Percentiles rank a stretch among this genome's conserved stretches.
phyloP scores from a whole-genome alignment of 2,329 filamentous ascomycete genomes.

The Nemania bipapillata region DNA sequence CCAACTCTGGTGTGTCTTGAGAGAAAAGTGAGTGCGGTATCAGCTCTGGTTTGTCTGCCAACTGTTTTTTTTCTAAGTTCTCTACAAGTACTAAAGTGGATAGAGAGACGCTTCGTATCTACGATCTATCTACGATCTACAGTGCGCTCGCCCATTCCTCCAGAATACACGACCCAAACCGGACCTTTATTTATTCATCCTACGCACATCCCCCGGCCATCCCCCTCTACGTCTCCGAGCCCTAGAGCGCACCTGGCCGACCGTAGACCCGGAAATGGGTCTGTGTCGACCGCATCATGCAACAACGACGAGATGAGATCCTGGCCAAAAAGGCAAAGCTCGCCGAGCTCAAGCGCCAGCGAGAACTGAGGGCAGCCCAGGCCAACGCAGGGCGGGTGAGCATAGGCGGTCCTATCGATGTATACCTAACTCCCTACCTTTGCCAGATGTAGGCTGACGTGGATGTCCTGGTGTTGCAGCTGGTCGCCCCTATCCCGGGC shows the following conservation, averaged over 20 bases:
- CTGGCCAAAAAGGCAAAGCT: slow-evolving; percentile 96
- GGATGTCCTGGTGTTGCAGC: slow-evolving; percentile 54
- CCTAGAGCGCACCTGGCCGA: slow-evolving; percentile 36
- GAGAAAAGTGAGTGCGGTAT: background rate
- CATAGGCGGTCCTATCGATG: slow-evolving; percentile 75
- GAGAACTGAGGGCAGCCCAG: slow-evolving; percentile 83
- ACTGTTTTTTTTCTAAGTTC: background rate
- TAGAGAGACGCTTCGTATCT: background rate
- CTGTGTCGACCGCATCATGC: slow-evolving; percentile 63
- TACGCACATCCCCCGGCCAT: background rate
- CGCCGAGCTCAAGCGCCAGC: slow-evolving; percentile 91
- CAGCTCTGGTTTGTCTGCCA: background rate
- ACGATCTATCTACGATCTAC: background rate
- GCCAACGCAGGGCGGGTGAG: slow-evolving; percentile 75
- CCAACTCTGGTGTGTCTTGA: background rate
- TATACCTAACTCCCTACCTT: slow-evolving; percentile 56
- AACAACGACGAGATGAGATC: slow-evolving; percentile 94
- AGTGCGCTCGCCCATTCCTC: background rate
- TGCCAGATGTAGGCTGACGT: slow-evolving; percentile 36
- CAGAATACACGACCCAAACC: no score
- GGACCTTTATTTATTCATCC: background rate
- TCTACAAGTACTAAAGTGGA: no score
- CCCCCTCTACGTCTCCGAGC: background rate
- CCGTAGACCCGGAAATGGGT: slow-evolving; percentile 58
- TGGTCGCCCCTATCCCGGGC: slow-evolving; percentile 75